Conservation (phyloP, 352 stramenopile species). For the Globisporangium spiculum region DNA sequence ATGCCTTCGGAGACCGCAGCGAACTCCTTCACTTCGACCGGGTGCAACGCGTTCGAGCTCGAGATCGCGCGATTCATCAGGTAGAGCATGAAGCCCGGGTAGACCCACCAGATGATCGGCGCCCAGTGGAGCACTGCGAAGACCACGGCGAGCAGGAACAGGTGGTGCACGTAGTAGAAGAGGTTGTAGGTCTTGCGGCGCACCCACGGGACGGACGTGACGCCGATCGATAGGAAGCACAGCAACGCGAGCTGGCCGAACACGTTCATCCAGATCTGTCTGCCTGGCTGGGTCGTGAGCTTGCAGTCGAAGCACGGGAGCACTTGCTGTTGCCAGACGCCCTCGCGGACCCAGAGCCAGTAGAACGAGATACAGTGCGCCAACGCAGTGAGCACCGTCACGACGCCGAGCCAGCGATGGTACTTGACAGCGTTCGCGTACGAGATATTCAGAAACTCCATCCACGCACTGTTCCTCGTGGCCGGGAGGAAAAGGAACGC, state of each 20-base stretch:
- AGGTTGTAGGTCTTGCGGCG: conserved; percentile 39
- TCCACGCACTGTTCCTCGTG: conserved; percentile 48
- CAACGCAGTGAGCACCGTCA: conserved; percentile 31
- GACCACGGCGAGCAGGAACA: conserved; percentile 43
- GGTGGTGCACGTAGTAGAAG: conserved; percentile 47
- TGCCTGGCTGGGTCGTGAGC: conserved; percentile 20
- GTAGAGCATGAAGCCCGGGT: conserved; percentile 38
- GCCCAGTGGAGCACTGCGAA: conserved; percentile 45
- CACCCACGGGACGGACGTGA: conserved; percentile 38
- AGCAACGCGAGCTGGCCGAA: conserved; percentile 42
- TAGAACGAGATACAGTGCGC: conserved; percentile 34
- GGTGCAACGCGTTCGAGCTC: conserved; percentile 26
- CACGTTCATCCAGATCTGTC: conserved; percentile 44
- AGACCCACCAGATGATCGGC: conserved; percentile 36
- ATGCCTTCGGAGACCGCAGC: conserved; percentile 25
- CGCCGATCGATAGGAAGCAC: conserved; percentile 36
- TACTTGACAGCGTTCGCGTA: conserved; percentile 55
- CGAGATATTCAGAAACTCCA: conserved; percentile 57
- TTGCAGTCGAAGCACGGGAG: conserved; percentile 47
- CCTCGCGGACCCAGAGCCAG: conserved; percentile 26
- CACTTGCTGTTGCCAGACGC: conserved; percentile 21
- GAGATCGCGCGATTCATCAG: conserved; percentile 33
- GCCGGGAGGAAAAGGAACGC: conserved; percentile 43
- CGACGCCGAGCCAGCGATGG: conserved; percentile 44
- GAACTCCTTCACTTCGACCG: conserved; percentile 31